Base-by-base conservation (phyloP, 305 asterid species). In the Fraxinus nigra region DNA sequence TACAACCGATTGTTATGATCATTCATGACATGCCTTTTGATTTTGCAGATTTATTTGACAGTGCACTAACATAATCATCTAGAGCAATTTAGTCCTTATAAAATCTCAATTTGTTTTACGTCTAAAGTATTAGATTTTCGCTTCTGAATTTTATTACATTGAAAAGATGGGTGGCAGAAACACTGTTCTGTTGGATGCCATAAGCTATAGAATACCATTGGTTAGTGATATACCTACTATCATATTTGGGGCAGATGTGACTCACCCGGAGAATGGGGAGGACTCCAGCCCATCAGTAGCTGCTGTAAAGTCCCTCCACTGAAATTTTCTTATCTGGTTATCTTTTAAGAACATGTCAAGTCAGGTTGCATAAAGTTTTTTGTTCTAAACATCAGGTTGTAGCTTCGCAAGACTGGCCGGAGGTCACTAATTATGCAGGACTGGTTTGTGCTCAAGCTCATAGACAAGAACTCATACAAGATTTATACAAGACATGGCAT, bases 321-420 rank as follows among this genome's bases (percentile, higher is more conserved):
- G 18, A 82, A 63, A 0, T 13, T 28, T 4, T 34, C 18, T 11
- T 9, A 4, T 77, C 67, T 16, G 8, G 16, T 16, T 38, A 65
- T 76, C 38, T 14, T 69, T 30, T 5, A 33, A 72, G 4, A 24
- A 40, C 22, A 14, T 80, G 37, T 33, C 16, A 0, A n/a, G 32
- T 67, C 4, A 35, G 30, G 4, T 86, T 79, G 80, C 85, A 85
- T 43, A 79, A 72, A 56, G 5, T 2, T 33, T 72, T 56, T 78
- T 32, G 46, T 30, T 33, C 20, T 40, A 20, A 63, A 82, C 89
- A 32, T 78, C 46, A 97, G 99, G 99, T 97, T 14, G 99, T 97
- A 54, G 99, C 99, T 10, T 97, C 99, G 73, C 98, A 95, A 86
- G 99, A 97, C 87, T 97, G 99, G 99, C 99, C 99, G 0, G 98